Base-by-base conservation (phyloP, 257 asterid genomes). In the Hygrophila difformis region DNA sequence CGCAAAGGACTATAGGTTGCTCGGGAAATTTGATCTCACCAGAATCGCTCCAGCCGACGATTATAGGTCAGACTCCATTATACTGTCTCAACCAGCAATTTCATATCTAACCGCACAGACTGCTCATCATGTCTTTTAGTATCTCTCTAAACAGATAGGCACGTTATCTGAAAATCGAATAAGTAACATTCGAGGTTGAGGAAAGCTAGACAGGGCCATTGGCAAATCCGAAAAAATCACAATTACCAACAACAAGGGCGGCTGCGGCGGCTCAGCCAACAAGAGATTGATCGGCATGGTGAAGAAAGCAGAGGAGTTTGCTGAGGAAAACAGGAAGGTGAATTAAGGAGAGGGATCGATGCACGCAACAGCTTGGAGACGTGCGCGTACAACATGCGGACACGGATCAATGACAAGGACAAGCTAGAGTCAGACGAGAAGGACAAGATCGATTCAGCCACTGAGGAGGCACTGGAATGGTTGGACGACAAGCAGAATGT, bases 21-120 rank as follows among this genome's bases (percentile, higher is more conserved):
- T 82, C 0, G 96, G 96, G 7, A 82, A 77, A 28, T 86, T 86
- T 13, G 96, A 86, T 47, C 58, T 86, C 23, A 72, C 79, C 7
- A 94, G 88, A 65, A 74, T 82, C 9, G 26, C 94, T 52, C 94
- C 93, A 1, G 86, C 94, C 47, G 92, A 88, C 63, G 68, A 93
- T 93, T 84, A 40, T 1, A 18, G 18, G 14, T 15, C 21, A 2
- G 12, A 13, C 24, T 10, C 1, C 39, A 24, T 13, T n/a, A 6
- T 0, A 33, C 7, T 7, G 7, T 2, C 6, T 2, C 37, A 33
- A 33, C 37, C 10, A 5, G 3, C 12, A 0, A 0, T 2, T 33
- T 9, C 2, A 12, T n/a, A n/a, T 4, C 37, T 33, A 33, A 20
- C 7, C 6, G 3, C 13, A 4, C 94, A 85, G 51, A 86, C 82